A percentile compares a stretch with the other conserved stretches of the same genome.
These are phyloP conservation scores for Ganoderma sinense DNA, from an alignment of 1,284 basidiomycete genomes.

Conservation along the genomic window DNA sequence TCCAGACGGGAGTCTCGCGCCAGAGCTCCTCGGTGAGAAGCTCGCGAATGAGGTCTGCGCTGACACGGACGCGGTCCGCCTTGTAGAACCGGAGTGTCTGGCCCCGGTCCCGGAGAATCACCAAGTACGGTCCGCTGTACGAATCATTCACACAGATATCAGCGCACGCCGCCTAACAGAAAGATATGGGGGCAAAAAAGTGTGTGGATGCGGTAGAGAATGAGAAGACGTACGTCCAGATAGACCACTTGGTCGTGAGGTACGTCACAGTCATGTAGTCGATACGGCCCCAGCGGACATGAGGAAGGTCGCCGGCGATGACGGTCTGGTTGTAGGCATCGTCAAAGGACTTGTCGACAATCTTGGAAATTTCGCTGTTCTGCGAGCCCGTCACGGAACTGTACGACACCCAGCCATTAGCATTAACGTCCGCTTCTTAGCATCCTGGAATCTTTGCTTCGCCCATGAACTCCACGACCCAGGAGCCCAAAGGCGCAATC, in stretches of 20 bases:
- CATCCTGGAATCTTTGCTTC: neutral
- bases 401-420: neutral
- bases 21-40: slow-evolving; percentile 71
- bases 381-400: slow-evolving; percentile 69
- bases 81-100: slow-evolving; percentile 78
- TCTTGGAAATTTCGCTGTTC: slow-evolving; percentile 70
- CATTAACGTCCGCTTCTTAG: neutral
- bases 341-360: slow-evolving; percentile 75
- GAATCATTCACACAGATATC: neutral
- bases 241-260: slow-evolving; percentile 80
- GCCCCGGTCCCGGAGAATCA: slow-evolving; percentile 72
- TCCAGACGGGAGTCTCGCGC: slow-evolving; percentile 67
- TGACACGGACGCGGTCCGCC: slow-evolving; percentile 65
- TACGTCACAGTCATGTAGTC: slow-evolving; percentile 83
- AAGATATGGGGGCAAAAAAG: neutral
- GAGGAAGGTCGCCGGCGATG: slow-evolving; percentile 65
- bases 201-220: slow-evolving; percentile 9
- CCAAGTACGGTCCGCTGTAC: slow-evolving; percentile 71
- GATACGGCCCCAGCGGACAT: slow-evolving; percentile 80
- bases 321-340: slow-evolving; percentile 69
- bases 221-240: slow-evolving; percentile 71
- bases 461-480: neutral
- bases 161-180: neutral
- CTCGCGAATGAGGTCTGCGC: slow-evolving; percentile 61
- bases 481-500: neutral